phyloP scores from a whole-genome alignment of 2,329 filamentous ascomycete species.

The Ascochyta viciae-villosae region DNA sequence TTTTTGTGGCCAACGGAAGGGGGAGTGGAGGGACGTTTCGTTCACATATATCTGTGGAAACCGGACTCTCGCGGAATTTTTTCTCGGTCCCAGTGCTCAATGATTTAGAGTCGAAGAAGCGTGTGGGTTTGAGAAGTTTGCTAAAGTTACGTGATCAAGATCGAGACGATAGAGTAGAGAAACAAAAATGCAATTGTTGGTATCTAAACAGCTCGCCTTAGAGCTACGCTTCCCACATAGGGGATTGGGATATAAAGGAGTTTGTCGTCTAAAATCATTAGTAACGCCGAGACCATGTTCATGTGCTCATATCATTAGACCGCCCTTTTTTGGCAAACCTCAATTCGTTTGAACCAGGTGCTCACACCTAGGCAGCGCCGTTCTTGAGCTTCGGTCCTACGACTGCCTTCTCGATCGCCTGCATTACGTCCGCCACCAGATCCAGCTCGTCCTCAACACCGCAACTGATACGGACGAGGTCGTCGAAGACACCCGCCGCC shows the following conservation, averaged over 20 bases:
- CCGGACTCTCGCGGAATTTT: no score
- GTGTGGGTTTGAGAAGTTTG: no score
- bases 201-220: conserved; percentile 21
- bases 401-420: conserved; percentile 81
- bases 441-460: conserved; percentile 92
- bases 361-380: conserved; percentile 6
- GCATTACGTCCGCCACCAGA: conserved; percentile 79
- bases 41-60: no score
- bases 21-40: no score
- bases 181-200: conserved; percentile 11
- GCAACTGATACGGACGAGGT: conserved; percentile 90
- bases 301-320: conserved; percentile 19
- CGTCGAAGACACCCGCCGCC: conserved; percentile 91
- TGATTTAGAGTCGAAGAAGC: no score
- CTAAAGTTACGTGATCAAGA: not conserved
- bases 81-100: no score
- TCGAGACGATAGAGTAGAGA: not conserved
- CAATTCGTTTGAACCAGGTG: not conserved
- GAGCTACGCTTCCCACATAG: conserved; percentile 18
- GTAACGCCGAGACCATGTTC: conserved; percentile 15
- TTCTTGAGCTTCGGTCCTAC: conserved; percentile 54
- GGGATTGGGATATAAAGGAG: conserved; percentile 23
- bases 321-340: conserved; percentile 17
- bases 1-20: no score
- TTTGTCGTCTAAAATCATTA: conserved; percentile 22